Conservation (phyloP, 2,329 filamentous ascomycete species). For the Monosporascus sp. region DNA sequence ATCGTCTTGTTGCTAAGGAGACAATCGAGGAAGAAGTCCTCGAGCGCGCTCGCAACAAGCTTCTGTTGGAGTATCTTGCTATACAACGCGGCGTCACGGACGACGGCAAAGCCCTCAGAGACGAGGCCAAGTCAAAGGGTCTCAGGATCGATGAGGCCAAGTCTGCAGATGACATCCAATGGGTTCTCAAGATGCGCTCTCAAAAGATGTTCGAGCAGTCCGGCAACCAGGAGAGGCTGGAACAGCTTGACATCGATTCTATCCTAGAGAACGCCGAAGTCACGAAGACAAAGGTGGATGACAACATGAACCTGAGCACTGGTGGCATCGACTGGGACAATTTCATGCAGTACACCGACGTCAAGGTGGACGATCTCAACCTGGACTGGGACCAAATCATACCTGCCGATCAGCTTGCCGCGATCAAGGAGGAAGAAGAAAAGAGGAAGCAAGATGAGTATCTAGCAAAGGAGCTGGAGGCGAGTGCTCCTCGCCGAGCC, state of each 20-base stretch:
- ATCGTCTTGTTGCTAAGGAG: slow-evolving; percentile 93
- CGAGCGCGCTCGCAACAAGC: slow-evolving; percentile 93
- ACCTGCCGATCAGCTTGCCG: slow-evolving; percentile 84
- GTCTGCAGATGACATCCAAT: slow-evolving; percentile 90
- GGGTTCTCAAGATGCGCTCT: slow-evolving; percentile 94
- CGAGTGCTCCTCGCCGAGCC: slow-evolving; percentile 77
- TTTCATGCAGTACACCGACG: slow-evolving; percentile 96
- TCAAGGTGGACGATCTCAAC: slow-evolving; percentile 76
- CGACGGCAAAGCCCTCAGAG: slow-evolving; percentile 74
- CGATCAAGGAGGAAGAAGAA: slow-evolving; percentile 85
- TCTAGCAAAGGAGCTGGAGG: slow-evolving; percentile 74
- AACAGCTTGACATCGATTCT: slow-evolving; percentile 95
- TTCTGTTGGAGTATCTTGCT: slow-evolving; percentile 93
- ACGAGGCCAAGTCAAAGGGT: slow-evolving; percentile 75
- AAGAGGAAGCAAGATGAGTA: slow-evolving; percentile 78
- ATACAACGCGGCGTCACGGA: slow-evolving; percentile 97
- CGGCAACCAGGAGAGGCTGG: slow-evolving; percentile 91
- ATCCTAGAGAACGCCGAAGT: slow-evolving; percentile 96
- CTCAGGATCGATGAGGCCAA: slow-evolving; percentile 73
- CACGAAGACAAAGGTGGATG: slow-evolving; percentile 91
- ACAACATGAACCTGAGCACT: slow-evolving; percentile 86
- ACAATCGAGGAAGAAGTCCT: slow-evolving; percentile 97
- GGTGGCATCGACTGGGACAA: slow-evolving; percentile 83
- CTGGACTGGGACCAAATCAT: slow-evolving; percentile 99
- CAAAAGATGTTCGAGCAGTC: slow-evolving; percentile 99